Evolutionary conservation across 192 early-diverging fungal species (phyloP), one percentile per base, ranked within the genome.

Genomic region (Coemansia sp.): DNA sequence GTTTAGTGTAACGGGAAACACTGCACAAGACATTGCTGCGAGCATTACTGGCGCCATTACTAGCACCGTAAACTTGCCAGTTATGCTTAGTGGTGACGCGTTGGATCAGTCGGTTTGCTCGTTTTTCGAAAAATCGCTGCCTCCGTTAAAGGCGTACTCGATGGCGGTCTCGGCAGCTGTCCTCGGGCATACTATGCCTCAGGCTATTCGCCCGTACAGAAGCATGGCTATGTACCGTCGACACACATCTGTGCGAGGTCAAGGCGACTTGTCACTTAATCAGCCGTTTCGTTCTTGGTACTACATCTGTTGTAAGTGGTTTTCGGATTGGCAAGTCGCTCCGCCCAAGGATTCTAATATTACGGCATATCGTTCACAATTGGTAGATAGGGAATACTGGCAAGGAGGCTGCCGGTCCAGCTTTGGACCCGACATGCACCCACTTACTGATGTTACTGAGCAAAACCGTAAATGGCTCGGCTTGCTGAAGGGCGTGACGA

Each of bases 251-350:
- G 10, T 11, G 13, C 9, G 13, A 57, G 33, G 54, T 3, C 54
- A 57, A 13, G 27, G 22, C 10, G 12, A 57, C 5, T 12, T 57
- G 27, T 29, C 54, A 12, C 54, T 57, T 29, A 68, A 24, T 46
- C 2, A 59, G 79, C 65, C 77, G 63, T 51, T 65, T 79, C 54
- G 54, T 29, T 57, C 54, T 49, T 87, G 85, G 85, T 80, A 78
- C 46, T 91, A 86, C 63, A 89, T 89, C 44, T 76, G 71, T 22
- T 91, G 90, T 61, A 87, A 79, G 67, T 88, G 90, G 77, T 86
- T 87, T 40, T 89, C 87, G 0, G 88, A 89, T 74, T 87, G 86
- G 63, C 88, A 87, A 64, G 68, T 71, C 15, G 76, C 79, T 44
- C 60, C 76, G 2, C 70, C 75, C 2, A 73, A 49, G 29, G 54